phyloP scores from a whole-genome alignment of 75 land plant species.

The Selaginella tamariscina region DNA sequence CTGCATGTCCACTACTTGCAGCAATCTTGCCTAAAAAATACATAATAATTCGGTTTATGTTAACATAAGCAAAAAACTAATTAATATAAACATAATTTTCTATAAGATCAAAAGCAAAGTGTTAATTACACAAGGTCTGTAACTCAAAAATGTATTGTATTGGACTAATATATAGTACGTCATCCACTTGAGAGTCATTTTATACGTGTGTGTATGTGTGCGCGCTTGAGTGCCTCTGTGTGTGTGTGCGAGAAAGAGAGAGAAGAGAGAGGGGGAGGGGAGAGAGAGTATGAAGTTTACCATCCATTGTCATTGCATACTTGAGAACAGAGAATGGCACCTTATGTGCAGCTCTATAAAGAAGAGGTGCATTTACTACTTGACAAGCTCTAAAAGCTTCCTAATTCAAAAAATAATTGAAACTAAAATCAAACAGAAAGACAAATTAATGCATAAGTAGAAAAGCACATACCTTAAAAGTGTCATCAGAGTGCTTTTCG shows the following conservation, averaged over 20 bases:
- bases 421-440: not conserved
- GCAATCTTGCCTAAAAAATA: constrained; percentile 91
- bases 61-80: too few relatives aligned
- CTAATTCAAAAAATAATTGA: constrained; percentile 25
- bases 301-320: constrained; percentile 99
- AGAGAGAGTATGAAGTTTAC: too few relatives aligned
- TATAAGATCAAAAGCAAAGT: not conserved
- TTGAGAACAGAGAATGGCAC: constrained; percentile 90
- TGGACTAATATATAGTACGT: too few relatives aligned
- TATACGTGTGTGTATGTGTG: too few relatives aligned
- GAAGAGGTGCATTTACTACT: constrained; percentile 76
- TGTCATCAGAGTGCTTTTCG: constrained; percentile 25
- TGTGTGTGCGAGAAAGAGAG: too few relatives aligned
- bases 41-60: too few relatives aligned
- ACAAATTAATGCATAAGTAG: too few relatives aligned
- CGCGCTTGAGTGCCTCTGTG: too few relatives aligned
- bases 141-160: too few relatives aligned
- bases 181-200: too few relatives aligned
- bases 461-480: constrained; percentile 15
- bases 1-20: constrained; percentile 90
- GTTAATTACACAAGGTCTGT: too few relatives aligned
- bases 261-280: too few relatives aligned
- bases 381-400: constrained; percentile 80
- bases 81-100: constrained; percentile 7
- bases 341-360: constrained; percentile 59